A percentile compares a stretch with the other conserved stretches of the same genome.
Conservation (phyloP, 2,329 filamentous ascomycete genomes). For the Nothophaeocryptopus gaeumannii region DNA sequence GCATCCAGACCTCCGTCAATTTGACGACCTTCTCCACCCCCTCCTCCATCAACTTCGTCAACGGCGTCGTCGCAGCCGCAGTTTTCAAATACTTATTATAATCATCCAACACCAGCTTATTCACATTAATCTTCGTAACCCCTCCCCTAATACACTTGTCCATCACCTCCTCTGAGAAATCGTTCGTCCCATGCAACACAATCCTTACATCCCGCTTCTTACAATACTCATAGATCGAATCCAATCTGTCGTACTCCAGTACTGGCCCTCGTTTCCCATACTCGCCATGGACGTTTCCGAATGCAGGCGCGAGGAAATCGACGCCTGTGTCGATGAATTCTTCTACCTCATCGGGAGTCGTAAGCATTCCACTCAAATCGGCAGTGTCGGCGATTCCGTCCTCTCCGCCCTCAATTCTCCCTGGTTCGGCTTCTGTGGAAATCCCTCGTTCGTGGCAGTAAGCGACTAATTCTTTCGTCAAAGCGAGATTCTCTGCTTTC, state of each 20-base stretch:
- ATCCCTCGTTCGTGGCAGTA: conserved; percentile 33
- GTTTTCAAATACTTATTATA: conserved; percentile 31
- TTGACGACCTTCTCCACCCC: conserved; percentile 22
- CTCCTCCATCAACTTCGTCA: conserved; percentile 27
- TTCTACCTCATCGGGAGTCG: conserved; percentile 29
- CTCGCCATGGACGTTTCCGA: conserved; percentile 35
- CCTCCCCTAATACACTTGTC: conserved; percentile 51
- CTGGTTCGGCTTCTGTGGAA: conserved; percentile 34
- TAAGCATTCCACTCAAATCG: conserved; percentile 31
- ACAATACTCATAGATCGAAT: conserved; percentile 37
- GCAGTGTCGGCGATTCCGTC: conserved; percentile 33
- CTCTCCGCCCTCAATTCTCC: conserved; percentile 36
- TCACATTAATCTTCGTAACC: conserved; percentile 58
- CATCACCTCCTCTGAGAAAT: conserved; percentile 52
- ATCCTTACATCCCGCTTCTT: conserved; percentile 42
- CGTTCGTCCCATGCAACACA: conserved; percentile 59
- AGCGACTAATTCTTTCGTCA: conserved; percentile 29
- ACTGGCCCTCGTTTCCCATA: conserved; percentile 34
- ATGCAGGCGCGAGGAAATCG: conserved; percentile 34
- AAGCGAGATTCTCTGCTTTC: conserved; percentile 32
- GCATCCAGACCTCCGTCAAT: conserved; percentile 24
- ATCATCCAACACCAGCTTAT: conserved; percentile 50
- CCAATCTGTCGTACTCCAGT: conserved; percentile 37
- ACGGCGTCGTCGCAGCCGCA: conserved; percentile 17
- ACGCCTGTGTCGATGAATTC: conserved; percentile 33